Percentiles rank a stretch among this genome's conserved stretches.
These are phyloP conservation scores for Coleophoma cylindrospora DNA, from an alignment of 2,329 filamentous ascomycete genomes.

Conservation along the genomic window DNA sequence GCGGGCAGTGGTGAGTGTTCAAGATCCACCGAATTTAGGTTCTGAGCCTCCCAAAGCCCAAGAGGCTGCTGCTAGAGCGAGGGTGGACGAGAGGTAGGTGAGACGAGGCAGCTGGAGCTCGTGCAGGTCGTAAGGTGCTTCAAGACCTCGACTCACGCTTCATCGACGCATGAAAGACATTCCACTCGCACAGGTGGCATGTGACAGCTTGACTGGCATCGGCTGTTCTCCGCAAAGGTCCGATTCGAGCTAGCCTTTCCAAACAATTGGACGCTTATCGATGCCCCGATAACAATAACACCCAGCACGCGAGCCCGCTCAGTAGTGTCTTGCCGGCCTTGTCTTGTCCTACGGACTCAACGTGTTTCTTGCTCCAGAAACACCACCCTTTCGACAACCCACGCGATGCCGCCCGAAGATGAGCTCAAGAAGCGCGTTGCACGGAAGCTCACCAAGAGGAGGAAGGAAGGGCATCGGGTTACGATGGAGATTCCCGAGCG, in stretches of 20 bases:
- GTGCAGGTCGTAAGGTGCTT: too few relatives aligned
- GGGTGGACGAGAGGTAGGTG: too few relatives aligned
- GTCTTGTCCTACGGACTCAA: neutral
- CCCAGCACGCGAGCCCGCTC: neutral
- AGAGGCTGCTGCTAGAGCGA: too few relatives aligned
- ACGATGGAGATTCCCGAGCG: constrained; percentile 51
- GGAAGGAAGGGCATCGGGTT: constrained; percentile 32
- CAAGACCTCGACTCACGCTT: too few relatives aligned
- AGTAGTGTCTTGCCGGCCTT: neutral
- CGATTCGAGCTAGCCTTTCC: neutral
- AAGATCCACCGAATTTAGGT: too few relatives aligned
- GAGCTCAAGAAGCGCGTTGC: constrained; percentile 33
- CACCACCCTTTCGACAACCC: constrained; percentile 2
- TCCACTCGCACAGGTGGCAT: neutral
- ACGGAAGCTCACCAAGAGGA: constrained; percentile 36
- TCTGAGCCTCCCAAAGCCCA: too few relatives aligned
- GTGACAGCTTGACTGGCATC: neutral
- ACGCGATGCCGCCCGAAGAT: constrained; percentile 31
- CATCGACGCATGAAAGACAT: neutral
- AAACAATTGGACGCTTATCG: constrained; percentile 1
- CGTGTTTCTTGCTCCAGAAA: constrained; percentile 4
- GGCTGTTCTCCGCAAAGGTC: neutral
- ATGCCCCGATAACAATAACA: neutral
- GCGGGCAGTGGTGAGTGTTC: too few relatives aligned
- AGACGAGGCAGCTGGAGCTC: too few relatives aligned